Conservation (phyloP, 1,284 basidiomycete species). For the Fomitopsis schrenkii region DNA sequence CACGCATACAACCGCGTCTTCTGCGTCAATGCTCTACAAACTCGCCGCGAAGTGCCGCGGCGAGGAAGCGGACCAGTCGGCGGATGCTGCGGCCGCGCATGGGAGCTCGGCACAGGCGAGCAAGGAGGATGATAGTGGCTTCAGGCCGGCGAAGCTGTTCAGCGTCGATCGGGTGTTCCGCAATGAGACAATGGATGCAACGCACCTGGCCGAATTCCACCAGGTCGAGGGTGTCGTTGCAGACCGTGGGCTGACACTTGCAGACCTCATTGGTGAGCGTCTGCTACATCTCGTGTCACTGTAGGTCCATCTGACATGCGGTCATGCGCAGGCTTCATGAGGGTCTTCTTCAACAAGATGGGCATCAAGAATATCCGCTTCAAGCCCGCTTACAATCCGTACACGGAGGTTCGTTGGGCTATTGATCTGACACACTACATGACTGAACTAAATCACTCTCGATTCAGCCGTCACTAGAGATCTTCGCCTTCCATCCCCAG, state of each 20-base stretch:
- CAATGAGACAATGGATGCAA: slow-evolving; percentile 98
- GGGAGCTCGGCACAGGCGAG: slow-evolving; percentile 13
- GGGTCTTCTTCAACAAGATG: slow-evolving; percentile 98
- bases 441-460: not conserved
- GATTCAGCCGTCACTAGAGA: slow-evolving; percentile 90
- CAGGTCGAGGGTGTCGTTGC: slow-evolving; percentile 99
- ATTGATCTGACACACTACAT: not conserved
- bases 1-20: slow-evolving; percentile 97
- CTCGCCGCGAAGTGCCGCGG: slow-evolving; percentile 77
- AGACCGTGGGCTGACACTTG: slow-evolving; percentile 91
- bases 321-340: slow-evolving; percentile 79
- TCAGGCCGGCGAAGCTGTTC: slow-evolving; percentile 96
- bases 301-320: not conserved
- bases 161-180: slow-evolving; percentile 98
- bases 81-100: slow-evolving; percentile 30
- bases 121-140: slow-evolving; percentile 55
- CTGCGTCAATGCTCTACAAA: slow-evolving; percentile 92
- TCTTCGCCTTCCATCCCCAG: slow-evolving; percentile 97
- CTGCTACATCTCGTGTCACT: too few relatives aligned
- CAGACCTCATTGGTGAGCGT: slow-evolving; percentile 85
- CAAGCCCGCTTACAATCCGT: slow-evolving; percentile 97
- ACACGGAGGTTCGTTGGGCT: slow-evolving; percentile 73
- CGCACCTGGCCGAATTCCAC: slow-evolving; percentile 99
- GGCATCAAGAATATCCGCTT: slow-evolving; percentile 91
- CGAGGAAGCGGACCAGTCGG: slow-evolving; percentile 40